These are phyloP conservation scores for Pascua sp. DNA, from an alignment of 1,284 basidiomycete genomes.

Conservation along the genomic window DNA sequence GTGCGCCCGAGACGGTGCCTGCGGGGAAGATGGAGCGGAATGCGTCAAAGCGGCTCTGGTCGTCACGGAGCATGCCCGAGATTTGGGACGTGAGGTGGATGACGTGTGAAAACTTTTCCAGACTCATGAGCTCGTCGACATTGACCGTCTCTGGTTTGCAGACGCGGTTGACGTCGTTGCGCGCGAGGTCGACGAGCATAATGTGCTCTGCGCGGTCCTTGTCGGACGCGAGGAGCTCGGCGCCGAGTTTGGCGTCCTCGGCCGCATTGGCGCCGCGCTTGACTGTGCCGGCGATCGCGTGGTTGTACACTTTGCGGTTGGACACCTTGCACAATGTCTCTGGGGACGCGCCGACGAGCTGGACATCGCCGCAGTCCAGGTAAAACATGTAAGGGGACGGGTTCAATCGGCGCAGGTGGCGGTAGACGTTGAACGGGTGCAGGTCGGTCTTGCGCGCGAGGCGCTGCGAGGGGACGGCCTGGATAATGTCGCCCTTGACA, in stretches of 20 bases:
- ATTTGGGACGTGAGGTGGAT: slow-evolving; percentile 97
- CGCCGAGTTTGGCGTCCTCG: slow-evolving; percentile 84
- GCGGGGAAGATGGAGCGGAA: slow-evolving; percentile 99
- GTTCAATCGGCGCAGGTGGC: slow-evolving; percentile 88
- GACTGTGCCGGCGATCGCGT: slow-evolving; percentile 96
- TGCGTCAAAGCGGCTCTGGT: slow-evolving; percentile 88
- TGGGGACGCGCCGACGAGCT: slow-evolving; percentile 94
- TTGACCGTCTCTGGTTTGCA: slow-evolving; percentile 93
- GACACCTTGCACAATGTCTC: slow-evolving; percentile 97
- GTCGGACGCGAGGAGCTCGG: slow-evolving; percentile 71
- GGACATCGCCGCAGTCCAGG: slow-evolving; percentile 84
- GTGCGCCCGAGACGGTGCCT: slow-evolving; percentile 97
- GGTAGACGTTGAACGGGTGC: slow-evolving; percentile 96
- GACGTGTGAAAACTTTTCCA: slow-evolving; percentile 97
- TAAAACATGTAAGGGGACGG: slow-evolving; percentile 99
- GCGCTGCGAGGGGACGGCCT: slow-evolving; percentile 95
- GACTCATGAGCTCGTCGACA: slow-evolving; percentile 88
- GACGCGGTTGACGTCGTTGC: slow-evolving; percentile 98
- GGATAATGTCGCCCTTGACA: slow-evolving; percentile 94
- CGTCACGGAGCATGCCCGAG: slow-evolving; percentile 78
- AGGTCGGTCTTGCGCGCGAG: slow-evolving; percentile 77
- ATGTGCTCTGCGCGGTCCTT: slow-evolving; percentile 98
- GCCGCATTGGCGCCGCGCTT: slow-evolving; percentile 71
- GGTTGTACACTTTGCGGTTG: slow-evolving; percentile 87
- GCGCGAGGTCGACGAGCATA: slow-evolving; percentile 96